Base-by-base conservation (phyloP, 805 yeast genomes). In the Candida wancherniae region DNA sequence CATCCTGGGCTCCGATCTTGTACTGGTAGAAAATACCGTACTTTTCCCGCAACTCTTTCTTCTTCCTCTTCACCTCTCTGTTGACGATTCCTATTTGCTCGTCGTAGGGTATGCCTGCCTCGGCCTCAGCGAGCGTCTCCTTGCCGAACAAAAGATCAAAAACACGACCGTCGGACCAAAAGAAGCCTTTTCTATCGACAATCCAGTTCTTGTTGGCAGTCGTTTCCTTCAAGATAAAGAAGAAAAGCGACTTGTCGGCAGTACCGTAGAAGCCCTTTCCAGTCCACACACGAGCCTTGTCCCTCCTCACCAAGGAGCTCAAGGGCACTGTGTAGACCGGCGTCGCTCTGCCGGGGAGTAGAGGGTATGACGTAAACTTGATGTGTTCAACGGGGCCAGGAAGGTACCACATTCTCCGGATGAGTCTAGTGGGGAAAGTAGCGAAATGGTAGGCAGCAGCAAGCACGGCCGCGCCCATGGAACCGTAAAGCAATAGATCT, bases 141-240 rank as follows among this genome's bases (percentile, higher is more conserved):
- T 82, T 80, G 14, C 94, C 92, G 45, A 85, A 81, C n/a, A 85
- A 47, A 31, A 75, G 71, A 53, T 85, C 95, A 57, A 80, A 81
- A 2, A 85, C 81, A 37, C 95, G 67, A 10, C 94, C 95, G 55
- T 85, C 94, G 19, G 92, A 88, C 94, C 94, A 85, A 61, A 83
- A 85, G 67, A 86, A 85, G 9, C 94, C 95, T 46, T 77, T 79
- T 43, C 95, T 67, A 51, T 85, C 95, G 12, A 84, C 81, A 11
- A 81, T 60, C 85, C 88, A 84, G 15, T 84, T 85, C 22, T 73
- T 63, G 36, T 63, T 58, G 23, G 50, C 56, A 15, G 44, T 50
- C 4, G 43, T 40, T 47, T 84, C 90, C 53, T 74, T 77, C 42
- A 85, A 55, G 27, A 81, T 72, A 50, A 84, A 80, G 67, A 81